These are phyloP conservation scores for Fraxinus anomala DNA, from an alignment of 257 asterid species.

Conservation along the genomic window DNA sequence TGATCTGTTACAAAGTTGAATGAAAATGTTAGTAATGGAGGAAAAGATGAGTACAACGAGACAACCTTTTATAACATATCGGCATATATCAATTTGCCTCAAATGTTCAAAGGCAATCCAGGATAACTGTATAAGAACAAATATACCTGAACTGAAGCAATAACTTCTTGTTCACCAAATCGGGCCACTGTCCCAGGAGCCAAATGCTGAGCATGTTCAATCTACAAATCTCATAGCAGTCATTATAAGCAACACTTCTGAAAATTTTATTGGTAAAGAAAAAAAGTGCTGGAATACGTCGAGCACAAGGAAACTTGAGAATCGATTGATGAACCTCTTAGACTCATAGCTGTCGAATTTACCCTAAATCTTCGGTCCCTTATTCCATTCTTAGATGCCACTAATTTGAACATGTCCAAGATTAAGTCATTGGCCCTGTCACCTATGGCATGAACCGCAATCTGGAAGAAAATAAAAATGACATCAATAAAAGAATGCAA, in stretches of 20 bases:
- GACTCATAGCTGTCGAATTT: conserved; percentile 30
- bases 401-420: conserved; percentile 77
- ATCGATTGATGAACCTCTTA: conserved; percentile 19
- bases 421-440: conserved; percentile 83
- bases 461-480: conserved; percentile 49
- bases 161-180: conserved; percentile 68
- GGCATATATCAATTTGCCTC: background rate
- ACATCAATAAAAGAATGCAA: conserved; percentile 10
- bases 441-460: conserved; percentile 95
- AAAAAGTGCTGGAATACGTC: background rate
- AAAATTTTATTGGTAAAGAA: conserved; percentile 9
- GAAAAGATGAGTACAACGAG: background rate
- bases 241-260: conserved; percentile 19
- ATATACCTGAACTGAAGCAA: conserved; percentile 94
- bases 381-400: conserved; percentile 61
- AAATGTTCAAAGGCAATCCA: conserved; percentile 4
- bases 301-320: conserved; percentile 27
- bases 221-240: conserved; percentile 51
- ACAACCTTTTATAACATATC: background rate
- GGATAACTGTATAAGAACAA: background rate
- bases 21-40: background rate
- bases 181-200: conserved; percentile 63
- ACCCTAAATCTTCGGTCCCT: conserved; percentile 89
- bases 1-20: background rate
- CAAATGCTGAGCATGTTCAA: conserved; percentile 99